Base-by-base conservation (phyloP, 2,329 filamentous ascomycete genomes). In the Xylariaceae sp. region DNA sequence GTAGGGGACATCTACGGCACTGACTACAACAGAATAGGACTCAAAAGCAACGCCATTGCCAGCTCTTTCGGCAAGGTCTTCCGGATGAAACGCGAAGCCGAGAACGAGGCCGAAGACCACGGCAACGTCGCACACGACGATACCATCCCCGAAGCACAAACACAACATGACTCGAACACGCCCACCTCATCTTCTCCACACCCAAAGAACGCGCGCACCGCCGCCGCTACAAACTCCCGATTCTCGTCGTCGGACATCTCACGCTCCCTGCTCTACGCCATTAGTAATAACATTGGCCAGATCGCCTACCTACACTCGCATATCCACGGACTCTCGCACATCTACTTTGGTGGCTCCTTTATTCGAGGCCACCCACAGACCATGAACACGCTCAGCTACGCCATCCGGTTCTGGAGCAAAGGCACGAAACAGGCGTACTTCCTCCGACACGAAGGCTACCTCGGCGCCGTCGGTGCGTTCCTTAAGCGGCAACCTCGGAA, bases 1-100 rank as follows among this genome's bases (percentile, higher is more conserved):
- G 94, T 99, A 0, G 94, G 94, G 17, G 94, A 99, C 73, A 99
- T 99, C 55, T 99, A 99, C 74, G 94, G 94, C 59, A 89, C 89
- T 64, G 93, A 95, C 67, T 99, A 99, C 71, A 88, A 86, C 73
- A 97, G 97, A 76, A 97, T 99, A 60, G 94, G 94, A 0, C 81
- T 99, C 52, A 97, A 97, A 78, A 93, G 89, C 75, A 95, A 88
- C 3, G 93, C 94, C 8, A 99, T 99, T 69, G 94, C 94, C 3
- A 95, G 89, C 67, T 96, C 90, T 0, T 97, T 99, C 72, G 94
- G 94, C 59, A 97, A 97, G 72, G 93, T 99, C 8, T 95, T 97
- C 72, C 89, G 90, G 65, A 88, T 93, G 82, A 96, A 96, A 78
- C 84, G 88, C 60, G 85, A 91, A 66, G 92, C 90, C 5, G 93